These are phyloP conservation scores for Solanum piurae DNA, from an alignment of 257 asterid genomes.

Conservation along the genomic window DNA sequence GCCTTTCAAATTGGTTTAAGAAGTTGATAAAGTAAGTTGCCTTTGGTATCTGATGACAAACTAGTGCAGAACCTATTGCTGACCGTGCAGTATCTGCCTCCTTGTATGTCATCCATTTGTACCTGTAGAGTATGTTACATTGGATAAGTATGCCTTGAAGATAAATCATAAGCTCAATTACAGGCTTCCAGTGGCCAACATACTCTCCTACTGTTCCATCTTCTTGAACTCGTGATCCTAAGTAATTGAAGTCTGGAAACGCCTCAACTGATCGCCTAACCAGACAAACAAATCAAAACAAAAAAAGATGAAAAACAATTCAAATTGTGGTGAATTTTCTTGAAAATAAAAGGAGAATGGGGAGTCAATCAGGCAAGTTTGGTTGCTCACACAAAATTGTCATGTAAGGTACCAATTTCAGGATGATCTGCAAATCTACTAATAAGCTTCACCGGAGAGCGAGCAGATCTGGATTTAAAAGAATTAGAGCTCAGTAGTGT, in stretches of 20 bases:
- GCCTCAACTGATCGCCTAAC: background rate
- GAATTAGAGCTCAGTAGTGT: background rate
- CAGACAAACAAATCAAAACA: background rate
- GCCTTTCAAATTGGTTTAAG: background rate
- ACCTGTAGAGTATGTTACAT: conserved; percentile 11
- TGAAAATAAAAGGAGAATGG: background rate
- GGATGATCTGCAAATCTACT: conserved; percentile 46
- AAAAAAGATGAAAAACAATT: background rate
- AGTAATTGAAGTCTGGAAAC: conserved; percentile 34
- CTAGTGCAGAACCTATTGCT: conserved; percentile 63
- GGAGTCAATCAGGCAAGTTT: background rate
- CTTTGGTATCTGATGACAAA: conserved; percentile 19
- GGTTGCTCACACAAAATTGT: conserved; percentile 50
- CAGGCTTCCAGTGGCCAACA: conserved; percentile 2
- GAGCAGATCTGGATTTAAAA: conserved; percentile 29
- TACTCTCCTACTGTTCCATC: conserved; percentile 69
- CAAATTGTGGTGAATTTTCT: background rate
- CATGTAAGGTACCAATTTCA: conserved; percentile 54
- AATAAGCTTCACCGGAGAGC: conserved; percentile 43
- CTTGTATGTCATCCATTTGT: conserved; percentile 63
- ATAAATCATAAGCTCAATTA: background rate
- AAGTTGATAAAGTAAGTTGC: conserved; percentile 1
- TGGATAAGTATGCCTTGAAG: background rate
- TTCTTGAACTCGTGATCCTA: conserved; percentile 46
- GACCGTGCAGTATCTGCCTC: conserved; percentile 54